Evolutionary conservation across 177 flowering plant species (phyloP), one percentile per base, ranked within the genome.

Genomic region (Tripterygium wilfordii): DNA sequence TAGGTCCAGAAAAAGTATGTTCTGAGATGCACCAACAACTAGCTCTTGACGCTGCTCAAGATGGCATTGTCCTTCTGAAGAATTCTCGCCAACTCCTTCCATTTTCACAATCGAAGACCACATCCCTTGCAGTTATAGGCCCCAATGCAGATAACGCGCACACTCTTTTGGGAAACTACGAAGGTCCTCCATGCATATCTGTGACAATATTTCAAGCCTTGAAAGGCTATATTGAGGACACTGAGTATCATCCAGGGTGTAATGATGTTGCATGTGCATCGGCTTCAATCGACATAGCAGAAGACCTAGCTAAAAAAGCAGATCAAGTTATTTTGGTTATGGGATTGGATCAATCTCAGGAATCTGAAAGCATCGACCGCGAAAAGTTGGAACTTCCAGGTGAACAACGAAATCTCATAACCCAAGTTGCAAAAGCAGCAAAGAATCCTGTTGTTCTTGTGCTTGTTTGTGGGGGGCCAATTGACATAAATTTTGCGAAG

Each of bases 11-110:
- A 35, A 53, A 66, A 1, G 88, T 85, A 28, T 88, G 98, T 50
- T 54, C 78, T 18, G 17, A 47, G 29, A 57, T 58, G 17, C 88
- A 88, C 63, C 81, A 63, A 27, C 48, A 16, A 4, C 58, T 87
- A 14, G 98, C 98, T 31, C 82, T 87, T 13, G 82, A 79, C 29
- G 96, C 89, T 10, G 91, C 98, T 5, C 63, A 54, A n/a, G 22
- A 68, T 12, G 89, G 96, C 61, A 78, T 90, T 40, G 98, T 90
- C 39, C 79, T 90, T n/a, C 56, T 90, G 1, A 84, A 87, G 66
- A 90, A 90, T 69, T 39, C 61, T 0, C 72, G 40, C 13, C 60
- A 44, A 28, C 71, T 71, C 27, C 84, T 90, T 12, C 96, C 96
- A 2, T 48, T 91, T 2, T 53, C 78, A 0, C 74, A 71, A 57